Base-by-base conservation (phyloP, 2,329 filamentous ascomycete species). In the Diaporthe longicolla region DNA sequence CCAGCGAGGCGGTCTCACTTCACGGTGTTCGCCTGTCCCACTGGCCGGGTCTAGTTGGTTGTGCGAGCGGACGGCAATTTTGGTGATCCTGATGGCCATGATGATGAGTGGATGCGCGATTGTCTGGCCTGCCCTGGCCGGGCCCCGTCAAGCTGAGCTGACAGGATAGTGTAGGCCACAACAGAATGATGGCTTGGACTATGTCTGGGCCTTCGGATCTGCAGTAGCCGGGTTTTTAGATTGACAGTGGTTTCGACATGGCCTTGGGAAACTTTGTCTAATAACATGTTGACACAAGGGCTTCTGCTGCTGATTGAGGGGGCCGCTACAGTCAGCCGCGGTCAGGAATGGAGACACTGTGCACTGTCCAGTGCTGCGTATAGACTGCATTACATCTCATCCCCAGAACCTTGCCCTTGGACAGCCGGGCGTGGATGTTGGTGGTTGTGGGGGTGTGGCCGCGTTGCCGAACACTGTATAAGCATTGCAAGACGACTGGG, bases 151-250 rank as follows among this genome's bases (percentile, higher is more conserved):
- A 66, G 63, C 45, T 66, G 9, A 66, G 63, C 45, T 52, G 63
- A 52, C 45, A 66, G 24, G 63, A 37, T 40, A 40, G 45, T 68
- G 15, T 1, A 50, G 63, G 32, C 15, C 63, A 68, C 48, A 19
- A 26, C 48, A 54, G 63, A 21, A 15, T 68, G 63, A 68, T 40
- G 48, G 63, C 63, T 68, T 68, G 43, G 61, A 68, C 45, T 68
- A 54, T 68, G 63, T 17, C 63, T 68, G 63, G 63, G 48, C 63
- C 63, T 68, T 68, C 48, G 63, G 63, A 68, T 68, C 63, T 68
- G 48, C 63, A 68, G 54, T 40, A 68, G 63, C 63, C 63, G 63
- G 63, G 29, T 43, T n/a, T 54, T 68, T 40, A 54, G 63, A 68
- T 68, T 68, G 63, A 24, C 45, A 66, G 45, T 37, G 63, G 63